Percentiles rank a stretch among this genome's conserved stretches.
Evolutionary conservation across 2,329 filamentous ascomycete species (phyloP).

Genomic region (Ophiosphaerella herpotricha): DNA sequence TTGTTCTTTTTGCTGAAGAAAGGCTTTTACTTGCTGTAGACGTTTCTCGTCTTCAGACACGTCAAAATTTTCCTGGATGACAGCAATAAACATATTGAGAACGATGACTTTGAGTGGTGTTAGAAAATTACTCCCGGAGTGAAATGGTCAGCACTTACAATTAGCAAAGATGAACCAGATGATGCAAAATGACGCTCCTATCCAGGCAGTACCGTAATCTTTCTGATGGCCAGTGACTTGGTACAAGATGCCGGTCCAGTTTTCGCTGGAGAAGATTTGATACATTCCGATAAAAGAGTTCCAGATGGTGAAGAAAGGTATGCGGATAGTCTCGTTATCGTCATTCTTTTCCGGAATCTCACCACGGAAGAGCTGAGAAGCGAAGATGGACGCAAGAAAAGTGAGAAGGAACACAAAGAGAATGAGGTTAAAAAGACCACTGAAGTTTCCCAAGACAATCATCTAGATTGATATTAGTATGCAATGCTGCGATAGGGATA

Average conservation of each 20-base stretch:
- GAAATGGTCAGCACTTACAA: constrained; percentile 48
- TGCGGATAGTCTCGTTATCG: constrained; percentile 65
- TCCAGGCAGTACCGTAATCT: constrained; percentile 77
- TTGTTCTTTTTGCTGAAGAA: constrained; percentile 87
- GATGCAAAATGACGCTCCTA: constrained; percentile 87
- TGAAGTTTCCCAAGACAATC: constrained; percentile 86
- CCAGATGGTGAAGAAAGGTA: constrained; percentile 88
- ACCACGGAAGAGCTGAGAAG: constrained; percentile 88
- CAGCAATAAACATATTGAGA: constrained; percentile 99
- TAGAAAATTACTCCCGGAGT: constrained; percentile 5
- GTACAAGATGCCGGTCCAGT: constrained; percentile 91
- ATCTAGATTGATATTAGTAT: constrained; percentile 45
- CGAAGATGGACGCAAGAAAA: constrained; percentile 91
- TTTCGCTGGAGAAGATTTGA: constrained; percentile 91
- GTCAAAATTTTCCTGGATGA: constrained; percentile 99
- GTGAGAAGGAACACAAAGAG: constrained; percentile 96
- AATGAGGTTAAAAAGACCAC: constrained; percentile 91
- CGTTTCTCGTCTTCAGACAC: constrained; percentile 98
- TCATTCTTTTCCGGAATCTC: constrained; percentile 72
- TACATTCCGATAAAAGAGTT: constrained; percentile 99
- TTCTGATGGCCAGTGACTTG: constrained; percentile 73
- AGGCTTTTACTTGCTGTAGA: constrained; percentile 92
- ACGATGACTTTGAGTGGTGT: constrained; percentile 66
- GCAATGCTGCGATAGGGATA: not conserved
- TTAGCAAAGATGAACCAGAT: constrained; percentile 95